Evolutionary conservation across 2,329 filamentous ascomycete species (phyloP), one percentile per base, ranked within the genome.

Genomic region (Nemania serpens): DNA sequence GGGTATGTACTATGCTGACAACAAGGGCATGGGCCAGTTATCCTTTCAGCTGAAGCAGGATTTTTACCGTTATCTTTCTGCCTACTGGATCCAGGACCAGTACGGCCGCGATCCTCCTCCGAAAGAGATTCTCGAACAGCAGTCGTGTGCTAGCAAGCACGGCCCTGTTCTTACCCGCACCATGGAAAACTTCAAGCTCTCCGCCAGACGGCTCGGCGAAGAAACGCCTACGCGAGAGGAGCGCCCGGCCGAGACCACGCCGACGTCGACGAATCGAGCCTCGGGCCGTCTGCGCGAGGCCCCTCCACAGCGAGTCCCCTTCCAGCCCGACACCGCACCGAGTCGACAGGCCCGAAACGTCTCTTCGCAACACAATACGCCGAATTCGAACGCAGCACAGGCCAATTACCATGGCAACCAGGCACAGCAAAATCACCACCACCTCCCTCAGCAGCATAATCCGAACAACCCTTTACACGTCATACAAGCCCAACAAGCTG

Each of bases 21-120:
- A 91, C 36, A 75, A 74, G 45, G 71, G 69, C 6, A 62, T 84
- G 64, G 84, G 91, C 6, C 91, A 91, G n/a, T 87, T 92, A 61
- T 92, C 91, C 13, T 96, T 96, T 77, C 85, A 90, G 61, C 80
- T 96, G 58, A 97, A 97, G 78, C 89, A 90, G 58, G 88, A 90
- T 64, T 97, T 95, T 78, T 96, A 96, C 80, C 93, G 92, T 75
- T 92, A 94, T 70, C 84, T 97, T 46, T 89, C 90, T 12, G 92
- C 93, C 1, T 97, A 90, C 76, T 93, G 96, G 76, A 95, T 96
- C 70, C 86, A 85, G 48, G 89, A 87, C 11, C 78, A 93, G 43
- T 90, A 93, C 77, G 84, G 88, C 55, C 88, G 90, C 75, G 91
- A 93, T 64, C 93, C 93, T 0, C 93, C 93, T 15, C 91, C 92